phyloP scores from a whole-genome alignment of 2,329 filamentous ascomycete species.

The Apiospora arundinis region DNA sequence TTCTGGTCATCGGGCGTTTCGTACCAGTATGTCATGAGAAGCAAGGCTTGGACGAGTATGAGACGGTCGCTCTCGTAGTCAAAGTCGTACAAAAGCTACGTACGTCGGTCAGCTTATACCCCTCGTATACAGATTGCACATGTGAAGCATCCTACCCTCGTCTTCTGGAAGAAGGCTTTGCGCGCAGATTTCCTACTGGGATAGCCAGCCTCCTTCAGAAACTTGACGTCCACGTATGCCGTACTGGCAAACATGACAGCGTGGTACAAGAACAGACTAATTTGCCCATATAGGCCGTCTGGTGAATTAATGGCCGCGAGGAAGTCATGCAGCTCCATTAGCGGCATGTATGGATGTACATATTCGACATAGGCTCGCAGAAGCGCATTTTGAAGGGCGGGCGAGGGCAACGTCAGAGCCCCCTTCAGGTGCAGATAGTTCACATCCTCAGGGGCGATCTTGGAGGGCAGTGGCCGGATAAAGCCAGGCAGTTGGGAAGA shows the following conservation, averaged over 20 bases:
- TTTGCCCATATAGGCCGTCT: conserved; percentile 72
- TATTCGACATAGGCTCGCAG: conserved; percentile 85
- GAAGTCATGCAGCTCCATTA: conserved; percentile 73
- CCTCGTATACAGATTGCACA: conserved; percentile 20
- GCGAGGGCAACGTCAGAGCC: conserved; percentile 76
- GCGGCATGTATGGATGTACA: conserved; percentile 92
- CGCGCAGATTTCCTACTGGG: conserved; percentile 79
- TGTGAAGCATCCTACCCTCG: conserved; percentile 66
- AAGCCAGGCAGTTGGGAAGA: conserved; percentile 67
- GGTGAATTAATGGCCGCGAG: conserved; percentile 65
- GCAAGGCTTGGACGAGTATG: conserved; percentile 83
- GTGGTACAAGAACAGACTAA: conserved; percentile 89
- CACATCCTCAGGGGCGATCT: conserved; percentile 82
- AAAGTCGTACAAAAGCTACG: conserved; percentile 88
- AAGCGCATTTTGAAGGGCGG: conserved; percentile 77
- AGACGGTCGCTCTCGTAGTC: conserved; percentile 93
- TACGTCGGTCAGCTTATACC: conserved; percentile 41
- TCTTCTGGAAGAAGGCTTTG: conserved; percentile 87
- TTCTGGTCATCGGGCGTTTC: conserved; percentile 97
- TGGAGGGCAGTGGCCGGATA: conserved; percentile 78
- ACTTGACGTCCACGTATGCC: conserved; percentile 83
- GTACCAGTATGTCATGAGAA: conserved; percentile 98
- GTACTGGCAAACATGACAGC: conserved; percentile 94
- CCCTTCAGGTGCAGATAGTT: conserved; percentile 85
- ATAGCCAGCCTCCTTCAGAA: conserved; percentile 79